Conservation (phyloP, 768 basidiomycete species). For the Amanita phalloides region DNA sequence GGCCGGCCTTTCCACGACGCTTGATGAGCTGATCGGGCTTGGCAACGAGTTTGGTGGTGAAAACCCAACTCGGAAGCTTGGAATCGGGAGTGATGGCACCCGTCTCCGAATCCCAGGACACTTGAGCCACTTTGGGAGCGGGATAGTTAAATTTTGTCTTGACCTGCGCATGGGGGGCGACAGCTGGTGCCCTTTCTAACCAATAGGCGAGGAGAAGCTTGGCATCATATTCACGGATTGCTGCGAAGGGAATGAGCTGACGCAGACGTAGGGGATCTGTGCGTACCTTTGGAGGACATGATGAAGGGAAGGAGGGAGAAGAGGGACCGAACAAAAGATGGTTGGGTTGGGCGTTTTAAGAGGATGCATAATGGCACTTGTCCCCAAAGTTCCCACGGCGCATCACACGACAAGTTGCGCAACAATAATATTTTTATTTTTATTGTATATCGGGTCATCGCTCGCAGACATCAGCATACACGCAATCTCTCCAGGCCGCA, state of each 20-base stretch:
- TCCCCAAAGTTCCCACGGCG: slow-evolving; percentile 21
- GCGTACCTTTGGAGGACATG: slow-evolving; percentile 37
- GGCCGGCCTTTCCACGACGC: slow-evolving; percentile 95
- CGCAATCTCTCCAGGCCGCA: slow-evolving; percentile 29
- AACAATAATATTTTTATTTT: neutral
- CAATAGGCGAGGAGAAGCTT: slow-evolving; percentile 97
- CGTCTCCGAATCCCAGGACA: slow-evolving; percentile 72
- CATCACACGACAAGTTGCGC: too few species aligned
- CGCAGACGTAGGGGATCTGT: neutral
- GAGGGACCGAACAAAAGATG: slow-evolving; percentile 12
- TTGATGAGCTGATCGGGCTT: slow-evolving; percentile 99
- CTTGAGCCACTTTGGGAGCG: slow-evolving; percentile 72
- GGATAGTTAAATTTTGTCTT: slow-evolving; percentile 59
- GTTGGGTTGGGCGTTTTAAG: slow-evolving; percentile 1
- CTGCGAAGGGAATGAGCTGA: slow-evolving; percentile 14
- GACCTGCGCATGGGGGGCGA: slow-evolving; percentile 48
- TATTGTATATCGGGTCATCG: neutral
- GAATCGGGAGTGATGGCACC: slow-evolving; percentile 39
- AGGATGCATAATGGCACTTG: neutral
- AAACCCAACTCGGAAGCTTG: slow-evolving; percentile 71
- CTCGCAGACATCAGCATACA: slow-evolving; percentile 8
- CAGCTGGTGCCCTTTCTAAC: slow-evolving; percentile 79
- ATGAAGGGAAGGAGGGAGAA: slow-evolving; percentile 13
- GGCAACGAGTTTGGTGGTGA: slow-evolving; percentile 80
- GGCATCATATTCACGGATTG: slow-evolving; percentile 96